Evolutionary conservation across 768 basidiomycete genomes (phyloP).

Genomic region (Boletus subcaerulescens): DNA sequence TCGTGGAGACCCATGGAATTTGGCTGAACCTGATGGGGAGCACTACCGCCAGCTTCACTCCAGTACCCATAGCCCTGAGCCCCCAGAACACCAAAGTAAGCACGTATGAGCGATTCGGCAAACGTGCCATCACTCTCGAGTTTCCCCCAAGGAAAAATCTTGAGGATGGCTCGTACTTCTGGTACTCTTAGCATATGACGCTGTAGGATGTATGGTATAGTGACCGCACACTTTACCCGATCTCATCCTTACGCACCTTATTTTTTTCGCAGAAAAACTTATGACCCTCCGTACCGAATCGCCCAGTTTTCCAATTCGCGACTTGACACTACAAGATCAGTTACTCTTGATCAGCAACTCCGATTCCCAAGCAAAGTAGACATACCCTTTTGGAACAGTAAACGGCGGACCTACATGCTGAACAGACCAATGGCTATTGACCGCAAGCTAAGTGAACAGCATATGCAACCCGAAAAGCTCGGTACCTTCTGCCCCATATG

Average conservation of each 20-base stretch:
- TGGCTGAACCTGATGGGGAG: slow-evolving; percentile 28
- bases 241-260: slow-evolving; percentile 22
- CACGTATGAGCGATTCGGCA: slow-evolving; percentile 32
- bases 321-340: slow-evolving; percentile 31
- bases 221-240: neutral
- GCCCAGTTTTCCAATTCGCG: slow-evolving; percentile 34
- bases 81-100: slow-evolving; percentile 38
- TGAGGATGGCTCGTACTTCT: slow-evolving; percentile 32
- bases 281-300: slow-evolving; percentile 29
- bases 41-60: slow-evolving; percentile 36
- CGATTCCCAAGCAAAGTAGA: neutral
- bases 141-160: slow-evolving; percentile 43
- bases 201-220: slow-evolving; percentile 16
- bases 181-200: slow-evolving; percentile 37
- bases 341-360: slow-evolving; percentile 2
- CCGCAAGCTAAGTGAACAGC: neutral
- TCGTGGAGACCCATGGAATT: slow-evolving; percentile 9
- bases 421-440: slow-evolving; percentile 27
- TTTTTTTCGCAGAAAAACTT: slow-evolving; percentile 36
- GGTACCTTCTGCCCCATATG: slow-evolving; percentile 19
- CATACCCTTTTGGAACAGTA: slow-evolving; percentile 31
- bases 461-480: neutral
- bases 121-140: slow-evolving; percentile 43
- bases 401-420: slow-evolving; percentile 27
- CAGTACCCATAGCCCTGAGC: slow-evolving; percentile 41